These are phyloP conservation scores for Lentinula novae-zelandiae DNA, from an alignment of 1,284 basidiomycete genomes.

Conservation along the genomic window DNA sequence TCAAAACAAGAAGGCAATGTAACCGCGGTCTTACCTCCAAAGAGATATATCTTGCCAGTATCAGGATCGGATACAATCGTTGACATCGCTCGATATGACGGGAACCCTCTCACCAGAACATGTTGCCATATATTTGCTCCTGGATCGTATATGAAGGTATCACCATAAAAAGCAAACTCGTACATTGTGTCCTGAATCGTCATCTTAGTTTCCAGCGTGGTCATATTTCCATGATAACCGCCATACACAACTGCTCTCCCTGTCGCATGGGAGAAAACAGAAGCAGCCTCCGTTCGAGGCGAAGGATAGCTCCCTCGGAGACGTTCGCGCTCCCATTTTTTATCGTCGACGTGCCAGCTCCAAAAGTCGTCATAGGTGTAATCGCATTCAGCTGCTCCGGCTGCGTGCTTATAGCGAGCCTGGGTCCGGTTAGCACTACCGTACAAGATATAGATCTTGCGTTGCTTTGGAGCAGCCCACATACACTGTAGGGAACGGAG, in stretches of 20 bases:
- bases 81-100: conserved; percentile 13
- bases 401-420: not conserved
- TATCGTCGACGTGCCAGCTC: conserved; percentile 10
- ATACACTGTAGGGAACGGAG: conserved; percentile 9
- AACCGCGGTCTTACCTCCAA: conserved; percentile 1
- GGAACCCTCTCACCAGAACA: conserved; percentile 14
- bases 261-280: conserved; percentile 4
- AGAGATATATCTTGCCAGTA: conserved; percentile 15
- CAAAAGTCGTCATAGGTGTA: conserved; percentile 16
- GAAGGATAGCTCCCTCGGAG: conserved; percentile 13
- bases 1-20: not conserved
- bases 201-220: not conserved
- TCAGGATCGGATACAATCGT: conserved; percentile 12
- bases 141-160: conserved; percentile 15
- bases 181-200: not conserved
- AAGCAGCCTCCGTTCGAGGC: conserved; percentile 13
- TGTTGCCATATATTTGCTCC: conserved; percentile 12
- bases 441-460: no score
- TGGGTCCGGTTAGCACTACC: conserved; percentile 6
- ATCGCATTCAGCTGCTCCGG: conserved; percentile 6
- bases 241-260: conserved; percentile 14
- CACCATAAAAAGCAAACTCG: conserved; percentile 13
- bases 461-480: conserved; percentile 11
- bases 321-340: conserved; percentile 13
- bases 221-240: conserved; percentile 11